phyloP scores from a whole-genome alignment of 768 basidiomycete genomes.

The Amanita jacksonii region DNA sequence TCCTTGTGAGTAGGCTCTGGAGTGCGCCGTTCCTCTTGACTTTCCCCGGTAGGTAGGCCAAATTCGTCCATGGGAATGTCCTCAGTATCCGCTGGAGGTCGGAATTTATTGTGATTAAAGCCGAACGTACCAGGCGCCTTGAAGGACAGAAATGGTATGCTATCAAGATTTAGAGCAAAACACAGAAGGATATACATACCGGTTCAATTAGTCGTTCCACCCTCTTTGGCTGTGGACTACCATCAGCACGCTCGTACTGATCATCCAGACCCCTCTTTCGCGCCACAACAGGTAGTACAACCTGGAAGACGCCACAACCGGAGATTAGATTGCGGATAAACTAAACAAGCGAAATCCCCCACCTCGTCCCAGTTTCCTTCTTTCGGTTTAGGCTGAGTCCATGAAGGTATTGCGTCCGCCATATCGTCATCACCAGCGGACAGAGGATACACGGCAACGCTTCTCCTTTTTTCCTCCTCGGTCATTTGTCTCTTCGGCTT shows the following conservation, averaged over 20 bases:
- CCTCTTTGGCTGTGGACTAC: conserved; percentile 50
- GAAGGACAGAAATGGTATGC: conserved; percentile 4
- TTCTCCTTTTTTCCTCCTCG: conserved; percentile 40
- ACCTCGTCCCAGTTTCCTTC: conserved; percentile 84
- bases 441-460: conserved; percentile 61
- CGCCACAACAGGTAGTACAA: conserved; percentile 77
- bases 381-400: conserved; percentile 64
- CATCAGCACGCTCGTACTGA: conserved; percentile 59
- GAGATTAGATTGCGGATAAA: conserved; percentile 4
- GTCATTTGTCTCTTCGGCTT: conserved; percentile 27
- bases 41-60: conserved; percentile 29
- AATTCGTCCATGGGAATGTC: conserved; percentile 60
- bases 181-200: conserved; percentile 32
- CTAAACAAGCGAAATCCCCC: conserved; percentile 15
- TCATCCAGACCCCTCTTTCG: conserved; percentile 72
- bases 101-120: conserved; percentile 65
- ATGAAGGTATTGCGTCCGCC: conserved; percentile 70
- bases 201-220: conserved; percentile 35
- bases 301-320: conserved; percentile 29
- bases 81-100: conserved; percentile 35
- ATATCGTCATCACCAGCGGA: conserved; percentile 40
- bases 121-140: conserved; percentile 82
- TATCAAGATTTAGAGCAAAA: conserved; percentile 1
- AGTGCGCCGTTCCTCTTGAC: conserved; percentile 16
- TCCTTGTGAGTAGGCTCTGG: conserved; percentile 13